Base-by-base conservation (phyloP, 73 alveolate species). In the Paraurostyla sp. region DNA sequence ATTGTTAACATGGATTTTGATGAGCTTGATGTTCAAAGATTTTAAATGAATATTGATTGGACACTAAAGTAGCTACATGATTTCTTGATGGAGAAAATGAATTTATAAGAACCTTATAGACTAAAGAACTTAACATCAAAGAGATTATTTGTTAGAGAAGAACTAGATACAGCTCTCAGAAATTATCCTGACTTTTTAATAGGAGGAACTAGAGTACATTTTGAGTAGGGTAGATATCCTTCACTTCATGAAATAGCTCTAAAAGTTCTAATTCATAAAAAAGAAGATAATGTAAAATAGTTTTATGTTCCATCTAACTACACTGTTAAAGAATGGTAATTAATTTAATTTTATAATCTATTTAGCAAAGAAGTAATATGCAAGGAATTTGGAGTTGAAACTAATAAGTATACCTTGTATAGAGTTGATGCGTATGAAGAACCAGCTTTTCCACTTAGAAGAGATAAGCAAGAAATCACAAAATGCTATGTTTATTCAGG, bases 171-270 rank as follows among this genome's bases (percentile, higher is more conserved):
- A 0, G 18, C 56, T 36, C 78, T 93, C 0, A 75, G 59, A 43
- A 92, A 83, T 42, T 57, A 56, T 69, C 87, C 85, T 9, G 83
- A 81, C 25, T 81, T 81, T 36, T 58, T 36, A 43, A 46, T 1
- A 20, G 93, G 97, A 4, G 97, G 97, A 0, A 90, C 89, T 23
- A 60, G 97, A 71, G 41, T 92, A 6, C 59, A 50, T 49, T 56
- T 92, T 0, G 97, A 92, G 57, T 48, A 57, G 25, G 98, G 98
- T n/a, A 94, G 94, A 58, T 62, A 87, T 51, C 97, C 97, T 0
- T 50, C 93, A 27, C 52, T 65, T 46, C 95, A 91, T 15, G 93
- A 92, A 54, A 75, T 93, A 7, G 95, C 94, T 0, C 29, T 95
- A 0, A 76, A 25, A 54, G 95, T 90, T 2, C 76, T 71, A 3